phyloP scores from a whole-genome alignment of 345 rosid species.

The Crucihimalaya himalaica region DNA sequence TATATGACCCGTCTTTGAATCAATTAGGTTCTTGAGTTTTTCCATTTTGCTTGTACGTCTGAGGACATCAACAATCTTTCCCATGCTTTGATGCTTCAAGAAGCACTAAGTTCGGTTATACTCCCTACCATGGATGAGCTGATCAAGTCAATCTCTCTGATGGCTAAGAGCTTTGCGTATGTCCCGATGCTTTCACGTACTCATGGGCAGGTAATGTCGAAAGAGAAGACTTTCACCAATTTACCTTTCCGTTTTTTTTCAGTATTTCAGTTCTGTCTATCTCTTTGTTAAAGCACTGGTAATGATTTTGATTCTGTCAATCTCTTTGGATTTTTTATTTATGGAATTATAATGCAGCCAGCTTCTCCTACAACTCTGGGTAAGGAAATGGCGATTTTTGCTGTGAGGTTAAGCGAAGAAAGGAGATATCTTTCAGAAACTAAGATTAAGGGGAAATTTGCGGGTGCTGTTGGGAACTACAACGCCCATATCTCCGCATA shows the following conservation, averaged over 20 bases:
- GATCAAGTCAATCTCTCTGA: conserved; percentile 54
- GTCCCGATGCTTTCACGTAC: conserved; percentile 95
- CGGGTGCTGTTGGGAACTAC: conserved; percentile 97
- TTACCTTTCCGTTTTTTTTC: background rate
- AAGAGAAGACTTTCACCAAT: background rate
- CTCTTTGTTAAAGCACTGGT: background rate
- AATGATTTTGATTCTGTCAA: conserved; percentile 5
- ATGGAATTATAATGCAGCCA: conserved; percentile 54
- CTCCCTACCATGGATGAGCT: conserved; percentile 76
- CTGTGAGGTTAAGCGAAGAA: conserved; percentile 79
- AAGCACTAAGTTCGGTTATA: conserved; percentile 58
- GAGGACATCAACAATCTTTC: conserved; percentile 97
- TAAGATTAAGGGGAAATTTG: conserved; percentile 86
- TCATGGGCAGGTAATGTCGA: conserved; percentile 83
- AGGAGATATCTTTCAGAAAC: conserved; percentile 68
- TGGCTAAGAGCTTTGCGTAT: conserved; percentile 70
- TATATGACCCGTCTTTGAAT: background rate
- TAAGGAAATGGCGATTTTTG: conserved; percentile 95
- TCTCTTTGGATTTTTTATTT: conserved; percentile 8
- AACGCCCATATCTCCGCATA: conserved; percentile 92
- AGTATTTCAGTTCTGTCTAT: background rate
- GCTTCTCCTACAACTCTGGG: conserved; percentile 96
- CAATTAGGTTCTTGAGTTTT: conserved; percentile 81
- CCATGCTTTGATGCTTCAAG: conserved; percentile 89
- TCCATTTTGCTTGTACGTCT: conserved; percentile 95